Conservation (phyloP, 257 asterid species). For the Ajuga chamaepitys region DNA sequence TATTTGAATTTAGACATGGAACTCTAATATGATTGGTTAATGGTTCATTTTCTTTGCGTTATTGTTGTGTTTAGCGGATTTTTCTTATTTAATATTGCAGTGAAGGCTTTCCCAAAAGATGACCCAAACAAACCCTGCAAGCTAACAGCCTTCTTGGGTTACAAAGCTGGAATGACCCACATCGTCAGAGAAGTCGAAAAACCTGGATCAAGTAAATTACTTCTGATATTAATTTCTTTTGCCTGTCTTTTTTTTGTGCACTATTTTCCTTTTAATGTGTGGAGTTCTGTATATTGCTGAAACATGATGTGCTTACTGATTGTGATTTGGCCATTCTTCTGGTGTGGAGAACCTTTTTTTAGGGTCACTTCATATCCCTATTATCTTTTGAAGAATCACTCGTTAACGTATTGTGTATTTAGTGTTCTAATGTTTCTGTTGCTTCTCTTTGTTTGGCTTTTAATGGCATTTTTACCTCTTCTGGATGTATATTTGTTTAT, state of each 20-base stretch:
- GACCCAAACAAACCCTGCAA: slow-evolving; percentile 44
- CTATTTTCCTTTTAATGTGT: not conserved
- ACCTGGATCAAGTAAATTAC: slow-evolving; percentile 47
- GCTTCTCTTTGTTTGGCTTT: not conserved
- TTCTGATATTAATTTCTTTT: not conserved
- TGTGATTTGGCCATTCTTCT: not conserved
- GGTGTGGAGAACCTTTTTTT: too few relatives aligned
- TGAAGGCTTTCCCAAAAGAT: slow-evolving; percentile 69
- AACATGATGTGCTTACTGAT: not conserved
- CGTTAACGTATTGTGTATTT: too few relatives aligned
- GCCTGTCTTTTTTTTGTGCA: not conserved
- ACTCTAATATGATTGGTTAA: too few relatives aligned
- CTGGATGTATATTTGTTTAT: not conserved
- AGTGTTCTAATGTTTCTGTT: too few relatives aligned
- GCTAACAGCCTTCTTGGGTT: slow-evolving; percentile 52
- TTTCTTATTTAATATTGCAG: slow-evolving; percentile 25
- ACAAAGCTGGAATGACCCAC: slow-evolving; percentile 67
- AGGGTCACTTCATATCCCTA: too few relatives aligned
- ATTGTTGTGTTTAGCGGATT: not conserved
- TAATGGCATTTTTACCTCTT: not conserved
- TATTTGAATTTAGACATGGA: not conserved
- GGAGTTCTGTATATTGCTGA: not conserved
- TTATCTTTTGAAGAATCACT: too few relatives aligned
- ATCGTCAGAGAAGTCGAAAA: slow-evolving; percentile 57
- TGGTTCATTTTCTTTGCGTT: too few relatives aligned